Evolutionary conservation across 495 filamentous ascomycete genomes (phyloP).

Genomic region (Podospora conica): DNA sequence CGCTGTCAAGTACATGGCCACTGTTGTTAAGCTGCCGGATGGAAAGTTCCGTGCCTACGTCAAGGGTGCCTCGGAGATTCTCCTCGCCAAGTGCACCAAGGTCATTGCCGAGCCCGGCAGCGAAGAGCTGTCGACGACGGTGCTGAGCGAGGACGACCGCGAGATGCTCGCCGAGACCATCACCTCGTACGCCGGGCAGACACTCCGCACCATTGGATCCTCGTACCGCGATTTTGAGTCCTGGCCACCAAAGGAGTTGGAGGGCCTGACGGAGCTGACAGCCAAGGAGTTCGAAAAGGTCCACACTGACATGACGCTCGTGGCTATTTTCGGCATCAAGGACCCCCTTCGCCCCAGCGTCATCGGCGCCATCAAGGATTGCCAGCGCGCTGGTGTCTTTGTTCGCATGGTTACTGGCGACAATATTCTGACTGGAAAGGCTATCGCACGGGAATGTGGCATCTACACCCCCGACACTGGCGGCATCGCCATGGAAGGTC

Average conservation of each 20-base stretch:
- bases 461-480: conserved; percentile 68
- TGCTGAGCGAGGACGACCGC: conserved; percentile 51
- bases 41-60: conserved; percentile 67
- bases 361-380: conserved; percentile 64
- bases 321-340: conserved; percentile 82
- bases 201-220: conserved; percentile 80
- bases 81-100: conserved; percentile 62
- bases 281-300: conserved; percentile 67
- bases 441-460: conserved; percentile 80
- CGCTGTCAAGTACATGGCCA: conserved; percentile 80
- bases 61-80: conserved; percentile 83
- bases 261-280: conserved; percentile 61
- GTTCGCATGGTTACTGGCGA: conserved; percentile 92
- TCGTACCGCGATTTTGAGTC: conserved; percentile 82
- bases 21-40: conserved; percentile 57
- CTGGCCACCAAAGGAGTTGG: conserved; percentile 77
- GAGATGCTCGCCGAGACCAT: conserved; percentile 60
- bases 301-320: conserved; percentile 63
- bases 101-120: conserved; percentile 61
- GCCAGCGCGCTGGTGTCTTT: conserved; percentile 69
- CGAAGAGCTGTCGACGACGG: conserved; percentile 45
- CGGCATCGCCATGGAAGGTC: conserved; percentile 78
- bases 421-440: conserved; percentile 72
- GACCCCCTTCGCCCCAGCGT: conserved; percentile 83
- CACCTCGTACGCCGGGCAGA: conserved; percentile 69